Percentiles rank a stretch among this genome's conserved stretches.
Conservation (phyloP, 257 asterid species). For the Solanum arcanum region DNA sequence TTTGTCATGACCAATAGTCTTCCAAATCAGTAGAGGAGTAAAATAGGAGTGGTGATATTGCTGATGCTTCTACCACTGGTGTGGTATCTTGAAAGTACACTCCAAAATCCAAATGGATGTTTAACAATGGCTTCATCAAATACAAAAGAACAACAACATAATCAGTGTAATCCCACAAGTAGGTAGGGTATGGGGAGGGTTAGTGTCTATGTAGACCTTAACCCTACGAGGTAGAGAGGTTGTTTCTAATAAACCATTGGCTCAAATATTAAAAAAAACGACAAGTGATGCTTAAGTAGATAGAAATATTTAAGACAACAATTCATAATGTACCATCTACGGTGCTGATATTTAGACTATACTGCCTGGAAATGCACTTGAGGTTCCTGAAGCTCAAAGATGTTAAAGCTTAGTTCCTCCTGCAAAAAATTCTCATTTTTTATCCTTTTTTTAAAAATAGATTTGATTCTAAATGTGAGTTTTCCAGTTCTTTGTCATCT, state of each 20-base stretch:
- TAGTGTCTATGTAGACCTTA: background rate
- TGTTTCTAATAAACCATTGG: background rate
- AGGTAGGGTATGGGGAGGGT: background rate
- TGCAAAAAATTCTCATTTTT: background rate
- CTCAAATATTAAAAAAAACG: background rate
- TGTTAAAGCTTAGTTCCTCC: background rate
- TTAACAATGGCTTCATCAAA: background rate
- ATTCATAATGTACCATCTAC: background rate
- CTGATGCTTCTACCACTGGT: background rate
- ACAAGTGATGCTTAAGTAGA: background rate
- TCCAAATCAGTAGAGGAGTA: background rate
- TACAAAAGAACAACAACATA: background rate
- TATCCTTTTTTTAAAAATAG: background rate
- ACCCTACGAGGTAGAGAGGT: background rate
- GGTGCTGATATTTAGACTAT: background rate
- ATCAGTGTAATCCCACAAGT: background rate
- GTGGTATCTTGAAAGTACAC: background rate
- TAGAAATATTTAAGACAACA: background rate
- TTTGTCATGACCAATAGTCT: background rate
- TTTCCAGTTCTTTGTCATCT: background rate
- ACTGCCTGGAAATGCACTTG: background rate
- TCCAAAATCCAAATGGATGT: background rate
- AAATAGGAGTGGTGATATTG: background rate
- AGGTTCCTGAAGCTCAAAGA: background rate
- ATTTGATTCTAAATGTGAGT: background rate